A percentile compares a stretch with the other conserved stretches of the same genome.
phyloP scores from a whole-genome alignment of 108 stramenopile species.

The Skeletonema menzelii region DNA sequence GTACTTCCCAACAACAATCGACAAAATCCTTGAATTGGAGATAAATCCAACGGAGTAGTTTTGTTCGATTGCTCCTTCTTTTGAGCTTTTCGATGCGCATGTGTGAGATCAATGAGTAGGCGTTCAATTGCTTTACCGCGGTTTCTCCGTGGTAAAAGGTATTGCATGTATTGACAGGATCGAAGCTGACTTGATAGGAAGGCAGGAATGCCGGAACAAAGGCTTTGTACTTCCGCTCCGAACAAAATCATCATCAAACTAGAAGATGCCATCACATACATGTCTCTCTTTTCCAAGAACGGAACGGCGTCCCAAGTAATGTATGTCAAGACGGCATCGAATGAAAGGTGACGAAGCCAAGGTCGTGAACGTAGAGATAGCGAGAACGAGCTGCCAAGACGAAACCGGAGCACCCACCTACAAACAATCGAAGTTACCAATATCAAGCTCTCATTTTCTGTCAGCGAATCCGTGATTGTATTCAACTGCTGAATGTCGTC shows the following conservation, averaged over 20 bases:
- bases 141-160: conserved; percentile 61
- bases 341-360: conserved; percentile 83
- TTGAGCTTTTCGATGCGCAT: conserved; percentile 35
- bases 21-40: conserved; percentile 24
- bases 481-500: conserved; percentile 25
- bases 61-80: conserved; percentile 35
- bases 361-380: conserved; percentile 39
- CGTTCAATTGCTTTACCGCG: conserved; percentile 84
- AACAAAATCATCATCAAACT: conserved; percentile 48
- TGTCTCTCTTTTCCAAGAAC: conserved; percentile 63
- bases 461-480: conserved; percentile 16
- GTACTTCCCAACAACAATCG: conserved; percentile 3
- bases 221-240: conserved; percentile 38
- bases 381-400: conserved; percentile 11
- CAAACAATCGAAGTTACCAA: conserved; percentile 47
- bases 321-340: conserved; percentile 75
- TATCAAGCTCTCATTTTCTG: conserved; percentile 68
- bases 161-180: conserved; percentile 15
- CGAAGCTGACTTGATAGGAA: conserved; percentile 2
- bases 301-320: conserved; percentile 76
- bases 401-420: conserved; percentile 44
- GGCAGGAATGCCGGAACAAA: conserved; percentile 23
- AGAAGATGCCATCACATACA: conserved; percentile 44
- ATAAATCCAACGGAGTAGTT: conserved; percentile 19
- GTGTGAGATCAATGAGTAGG: conserved; percentile 68